Evolutionary conservation across 805 yeast species (phyloP).

Genomic region (Candida hungchunana): DNA sequence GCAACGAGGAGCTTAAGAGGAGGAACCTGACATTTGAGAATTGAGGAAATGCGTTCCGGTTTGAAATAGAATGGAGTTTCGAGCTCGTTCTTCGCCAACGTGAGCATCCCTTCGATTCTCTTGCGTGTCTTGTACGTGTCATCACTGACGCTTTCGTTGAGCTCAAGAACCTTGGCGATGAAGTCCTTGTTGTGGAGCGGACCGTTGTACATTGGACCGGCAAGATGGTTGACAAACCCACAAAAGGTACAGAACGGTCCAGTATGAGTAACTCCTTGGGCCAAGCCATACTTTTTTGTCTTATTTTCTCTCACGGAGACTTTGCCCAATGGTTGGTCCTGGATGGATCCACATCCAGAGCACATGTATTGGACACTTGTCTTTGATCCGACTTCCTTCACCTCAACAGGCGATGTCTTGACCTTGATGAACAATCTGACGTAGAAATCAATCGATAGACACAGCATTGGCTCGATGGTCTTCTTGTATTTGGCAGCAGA

Average conservation of each 20-base stretch:
- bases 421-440: constrained; percentile 82
- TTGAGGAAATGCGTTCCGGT: constrained; percentile 70
- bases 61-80: constrained; percentile 74
- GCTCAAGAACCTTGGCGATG: constrained; percentile 55
- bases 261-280: constrained; percentile 55
- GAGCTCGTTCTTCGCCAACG: constrained; percentile 74
- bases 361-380: constrained; percentile 81
- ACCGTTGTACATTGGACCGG: constrained; percentile 98
- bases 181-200: constrained; percentile 67
- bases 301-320: constrained; percentile 39
- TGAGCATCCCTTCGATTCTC: constrained; percentile 89
- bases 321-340: constrained; percentile 73
- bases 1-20: constrained; percentile 66
- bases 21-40: constrained; percentile 79
- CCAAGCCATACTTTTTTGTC: constrained; percentile 53
- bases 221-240: constrained; percentile 63
- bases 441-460: constrained; percentile 88
- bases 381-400: constrained; percentile 71
- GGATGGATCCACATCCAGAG: constrained; percentile 76
- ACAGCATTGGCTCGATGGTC: constrained; percentile 79
- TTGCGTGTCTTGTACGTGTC: constrained; percentile 71
- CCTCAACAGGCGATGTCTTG: constrained; percentile 71
- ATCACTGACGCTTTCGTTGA: constrained; percentile 46
- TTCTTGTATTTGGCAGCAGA: constrained; percentile 90
- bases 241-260: constrained; percentile 67